Base-by-base conservation (phyloP, 2,329 filamentous ascomycete genomes). In the Diaporthe caulivora region DNA sequence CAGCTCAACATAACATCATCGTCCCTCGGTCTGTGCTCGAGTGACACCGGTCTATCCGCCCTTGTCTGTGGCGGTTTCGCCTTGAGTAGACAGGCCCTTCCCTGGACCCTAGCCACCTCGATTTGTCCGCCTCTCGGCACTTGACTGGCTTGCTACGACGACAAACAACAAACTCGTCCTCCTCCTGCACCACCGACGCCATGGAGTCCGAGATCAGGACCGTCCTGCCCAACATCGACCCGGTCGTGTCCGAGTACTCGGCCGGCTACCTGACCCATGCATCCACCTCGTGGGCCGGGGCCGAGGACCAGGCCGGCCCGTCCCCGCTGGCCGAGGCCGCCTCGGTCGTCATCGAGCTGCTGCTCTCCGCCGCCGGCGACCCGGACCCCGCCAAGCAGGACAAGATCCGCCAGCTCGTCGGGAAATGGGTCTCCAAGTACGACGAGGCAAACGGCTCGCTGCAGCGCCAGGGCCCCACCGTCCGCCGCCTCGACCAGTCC, bases 221-320 rank as follows among this genome's bases (percentile, higher is more conserved):
- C 75, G 91, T 95, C 78, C 90, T 98, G 78, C 95, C 95, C 75
- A 93, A 93, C 80, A 94, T 98, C 78, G 95, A 98, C 84, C 94
- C 93, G 74, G 89, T 97, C 76, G 87, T 98, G 77, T 95, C 95
- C 64, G 94, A 97, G 84, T 98, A 98, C 84, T 97, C 95, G 55
- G 94, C 95, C 77, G 97, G 97, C 73, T 99, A 98, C 82, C 88
- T 99, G 78, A 95, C 92, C 80, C 96, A 99, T 87, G 97, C 97
- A 64, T 97, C 95, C 62, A 95, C 92, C 77, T 88, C 93, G 68
- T 97, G 94, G 87, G 88, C 91, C 75, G 90, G 92, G 68, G 87
- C 89, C 17, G 88, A 91, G 69, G 95, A 97, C 76, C 81, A 90
- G 51, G 87, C 90, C 76, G 91, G 86, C n/a, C 85, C 89, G 72